phyloP scores from a whole-genome alignment of 2,329 filamentous ascomycete species.

The Dryadomyces sulphureus region DNA sequence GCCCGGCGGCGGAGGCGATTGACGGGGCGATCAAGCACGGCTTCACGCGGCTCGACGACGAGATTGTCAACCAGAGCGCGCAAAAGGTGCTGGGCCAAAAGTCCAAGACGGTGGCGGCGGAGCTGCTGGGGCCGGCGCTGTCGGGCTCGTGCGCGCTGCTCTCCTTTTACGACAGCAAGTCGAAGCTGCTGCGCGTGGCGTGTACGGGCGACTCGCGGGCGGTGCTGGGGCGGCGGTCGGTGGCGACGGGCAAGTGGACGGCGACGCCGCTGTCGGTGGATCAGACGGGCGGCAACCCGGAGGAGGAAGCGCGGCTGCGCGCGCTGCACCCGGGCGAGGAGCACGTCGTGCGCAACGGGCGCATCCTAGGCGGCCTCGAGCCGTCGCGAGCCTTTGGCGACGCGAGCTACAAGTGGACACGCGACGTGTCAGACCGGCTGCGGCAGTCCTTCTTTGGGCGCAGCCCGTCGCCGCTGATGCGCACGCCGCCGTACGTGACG shows the following conservation, averaged over 20 bases:
- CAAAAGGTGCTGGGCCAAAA: constrained; percentile 80
- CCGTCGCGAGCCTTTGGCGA: constrained; percentile 92
- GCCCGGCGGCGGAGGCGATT: constrained; percentile 53
- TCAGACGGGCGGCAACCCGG: constrained; percentile 80
- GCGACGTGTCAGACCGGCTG: constrained; percentile 68
- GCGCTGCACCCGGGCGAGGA: constrained; percentile 81
- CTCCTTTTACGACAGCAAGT: constrained; percentile 85
- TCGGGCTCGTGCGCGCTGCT: constrained; percentile 95
- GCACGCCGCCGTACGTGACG: constrained; percentile 92
- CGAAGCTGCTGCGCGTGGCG: constrained; percentile 79
- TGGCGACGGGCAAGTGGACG: constrained; percentile 77
- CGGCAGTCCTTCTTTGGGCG: constrained; percentile 80
- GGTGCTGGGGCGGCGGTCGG: constrained; percentile 66
- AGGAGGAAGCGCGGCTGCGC: constrained; percentile 69
- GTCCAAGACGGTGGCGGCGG: constrained; percentile 80
- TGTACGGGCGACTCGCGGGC: constrained; percentile 95
- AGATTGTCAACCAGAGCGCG: constrained; percentile 88
- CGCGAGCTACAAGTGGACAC: constrained; percentile 91
- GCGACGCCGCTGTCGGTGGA: constrained; percentile 82
- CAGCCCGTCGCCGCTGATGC: constrained; percentile 59
- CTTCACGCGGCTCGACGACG: constrained; percentile 77
- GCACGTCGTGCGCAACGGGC: constrained; percentile 73
- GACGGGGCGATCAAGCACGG: constrained; percentile 86
- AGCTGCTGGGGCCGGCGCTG: constrained; percentile 79
- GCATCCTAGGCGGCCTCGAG: constrained; percentile 82